phyloP scores from a whole-genome alignment of 2,329 filamentous ascomycete species.

The Aureobasidium namibiae region DNA sequence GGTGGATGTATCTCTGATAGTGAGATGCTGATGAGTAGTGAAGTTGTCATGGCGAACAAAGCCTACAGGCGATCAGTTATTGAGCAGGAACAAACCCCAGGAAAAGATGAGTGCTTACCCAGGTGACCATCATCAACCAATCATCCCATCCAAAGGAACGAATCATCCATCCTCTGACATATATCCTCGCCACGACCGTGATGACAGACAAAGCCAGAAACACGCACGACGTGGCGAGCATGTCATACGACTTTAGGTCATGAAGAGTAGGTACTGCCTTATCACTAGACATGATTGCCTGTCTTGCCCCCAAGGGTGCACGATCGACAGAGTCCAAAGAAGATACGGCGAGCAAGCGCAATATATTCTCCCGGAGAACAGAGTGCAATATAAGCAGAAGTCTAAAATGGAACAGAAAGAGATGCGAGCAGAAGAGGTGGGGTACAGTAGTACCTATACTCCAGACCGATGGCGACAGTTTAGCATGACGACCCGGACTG shows the following conservation, averaged over 20 bases:
- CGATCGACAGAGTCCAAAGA: neutral
- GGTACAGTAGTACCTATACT: neutral
- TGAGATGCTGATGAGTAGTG: neutral
- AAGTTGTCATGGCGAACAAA: neutral
- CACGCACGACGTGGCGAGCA: neutral
- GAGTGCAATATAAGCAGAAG: neutral
- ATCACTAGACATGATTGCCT: neutral
- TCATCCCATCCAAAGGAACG: conserved; percentile 39
- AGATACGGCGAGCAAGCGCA: neutral
- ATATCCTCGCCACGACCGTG: conserved; percentile 31
- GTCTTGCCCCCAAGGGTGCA: neutral
- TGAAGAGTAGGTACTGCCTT: neutral
- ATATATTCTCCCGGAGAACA: neutral
- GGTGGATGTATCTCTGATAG: neutral
- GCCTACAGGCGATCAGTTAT: neutral
- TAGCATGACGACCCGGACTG: neutral
- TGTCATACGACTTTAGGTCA: conserved; percentile 9
- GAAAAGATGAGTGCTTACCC: conserved; percentile 21
- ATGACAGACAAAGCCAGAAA: conserved; percentile 32
- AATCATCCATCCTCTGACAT: conserved; percentile 32
- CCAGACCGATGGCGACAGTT: neutral
- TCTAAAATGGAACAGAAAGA: neutral
- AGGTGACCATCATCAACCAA: conserved; percentile 31
- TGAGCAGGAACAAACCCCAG: neutral
- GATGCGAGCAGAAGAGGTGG: neutral